A percentile compares a stretch with the other conserved stretches of the same genome.
Evolutionary conservation across 2,329 filamentous ascomycete genomes (phyloP).

Genomic region (Sporothrix variecibatus): DNA sequence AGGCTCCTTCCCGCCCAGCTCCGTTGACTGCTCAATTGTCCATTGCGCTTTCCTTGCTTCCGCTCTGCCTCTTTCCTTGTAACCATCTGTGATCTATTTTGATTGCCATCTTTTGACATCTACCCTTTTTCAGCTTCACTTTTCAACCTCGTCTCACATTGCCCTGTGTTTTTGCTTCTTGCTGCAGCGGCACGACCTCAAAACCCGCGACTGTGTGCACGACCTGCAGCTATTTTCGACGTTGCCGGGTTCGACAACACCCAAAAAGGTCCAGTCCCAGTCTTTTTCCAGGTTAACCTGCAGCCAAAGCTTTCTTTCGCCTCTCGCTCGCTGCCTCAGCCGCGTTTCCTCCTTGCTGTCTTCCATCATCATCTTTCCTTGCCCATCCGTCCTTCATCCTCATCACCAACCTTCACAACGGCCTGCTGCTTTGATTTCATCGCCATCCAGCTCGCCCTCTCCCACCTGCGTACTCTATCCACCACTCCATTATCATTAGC

Average conservation of each 20-base stretch:
- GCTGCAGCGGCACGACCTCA: neutral
- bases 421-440: neutral
- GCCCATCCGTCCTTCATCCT: neutral
- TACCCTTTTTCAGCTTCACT: neutral
- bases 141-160: neutral
- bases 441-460: neutral
- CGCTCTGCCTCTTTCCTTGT: neutral
- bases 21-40: neutral
- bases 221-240: conserved; percentile 12
- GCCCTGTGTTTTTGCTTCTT: neutral
- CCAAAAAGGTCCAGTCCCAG: neutral
- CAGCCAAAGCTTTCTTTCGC: conserved; percentile 22
- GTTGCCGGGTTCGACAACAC: conserved; percentile 16
- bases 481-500: neutral
- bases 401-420: conserved; percentile 6
- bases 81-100: neutral
- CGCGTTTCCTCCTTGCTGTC: conserved; percentile 25
- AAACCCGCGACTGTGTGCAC: neutral
- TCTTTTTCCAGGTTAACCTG: conserved; percentile 21
- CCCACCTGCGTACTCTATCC: neutral
- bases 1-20: neutral
- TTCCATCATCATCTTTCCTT: conserved; percentile 21
- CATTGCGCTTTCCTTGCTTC: conserved; percentile 17
- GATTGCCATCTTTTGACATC: neutral
- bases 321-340: conserved; percentile 22